Conservation (phyloP, 2,329 filamentous ascomycete genomes). For the Epichloe coenophiala region DNA sequence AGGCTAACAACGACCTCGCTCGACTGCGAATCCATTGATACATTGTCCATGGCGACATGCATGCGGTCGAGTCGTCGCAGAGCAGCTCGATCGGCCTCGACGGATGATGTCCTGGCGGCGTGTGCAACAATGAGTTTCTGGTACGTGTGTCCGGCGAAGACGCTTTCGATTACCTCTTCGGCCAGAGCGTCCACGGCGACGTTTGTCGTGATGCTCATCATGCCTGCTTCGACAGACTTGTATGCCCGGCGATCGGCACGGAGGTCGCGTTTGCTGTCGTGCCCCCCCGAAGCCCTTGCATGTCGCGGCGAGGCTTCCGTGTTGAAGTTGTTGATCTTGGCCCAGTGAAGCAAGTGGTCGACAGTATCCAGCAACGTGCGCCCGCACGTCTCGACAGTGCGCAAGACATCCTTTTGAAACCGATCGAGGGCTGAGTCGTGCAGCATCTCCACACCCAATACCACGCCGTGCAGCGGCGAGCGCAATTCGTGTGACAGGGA, state of each 20-base stretch:
- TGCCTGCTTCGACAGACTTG: constrained; percentile 3
- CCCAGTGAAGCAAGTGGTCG: constrained; percentile 40
- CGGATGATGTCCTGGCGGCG: background rate
- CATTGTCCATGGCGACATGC: constrained; percentile 24
- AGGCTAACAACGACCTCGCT: constrained; percentile 16
- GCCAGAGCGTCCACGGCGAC: constrained; percentile 26
- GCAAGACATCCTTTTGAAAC: constrained; percentile 31
- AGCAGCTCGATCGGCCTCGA: constrained; percentile 3
- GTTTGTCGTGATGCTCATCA: constrained; percentile 9
- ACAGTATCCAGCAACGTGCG: constrained; percentile 39
- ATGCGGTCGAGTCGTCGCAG: constrained; percentile 18
- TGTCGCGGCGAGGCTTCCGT: constrained; percentile 3
- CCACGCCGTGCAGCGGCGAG: constrained; percentile 46
- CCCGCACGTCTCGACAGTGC: constrained; percentile 36
- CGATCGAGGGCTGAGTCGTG: constrained; percentile 34
- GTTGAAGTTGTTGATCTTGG: constrained; percentile 35
- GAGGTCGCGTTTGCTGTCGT: background rate
- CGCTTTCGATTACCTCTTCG: constrained; percentile 34
- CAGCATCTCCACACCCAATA: constrained; percentile 39
- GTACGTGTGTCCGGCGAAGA: constrained; percentile 31
- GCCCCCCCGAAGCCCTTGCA: background rate
- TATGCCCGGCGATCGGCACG: background rate
- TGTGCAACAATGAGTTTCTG: constrained; percentile 13
- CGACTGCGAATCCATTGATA: constrained; percentile 6
- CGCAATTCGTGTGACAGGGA: constrained; percentile 49